A percentile compares a stretch with the other conserved stretches of the same genome.
Conservation (phyloP, 371 early-diverging fungal genomes). For the Syncephalis fuscata region DNA sequence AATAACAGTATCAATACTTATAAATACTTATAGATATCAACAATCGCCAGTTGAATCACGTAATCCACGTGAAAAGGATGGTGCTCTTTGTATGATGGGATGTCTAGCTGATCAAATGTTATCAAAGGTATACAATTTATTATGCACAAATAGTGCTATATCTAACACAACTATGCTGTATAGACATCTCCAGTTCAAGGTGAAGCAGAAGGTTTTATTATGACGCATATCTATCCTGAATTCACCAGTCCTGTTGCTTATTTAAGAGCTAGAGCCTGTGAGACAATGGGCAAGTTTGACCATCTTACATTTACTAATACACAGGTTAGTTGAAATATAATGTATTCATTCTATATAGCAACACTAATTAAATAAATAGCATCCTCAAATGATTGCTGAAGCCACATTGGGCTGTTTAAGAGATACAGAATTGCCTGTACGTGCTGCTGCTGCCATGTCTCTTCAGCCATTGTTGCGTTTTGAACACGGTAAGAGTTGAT, state of each 20-base stretch:
- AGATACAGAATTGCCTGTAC: slow-evolving; percentile 69
- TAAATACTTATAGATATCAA: slow-evolving; percentile 19
- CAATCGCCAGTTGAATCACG: slow-evolving; percentile 40
- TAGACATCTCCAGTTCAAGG: slow-evolving; percentile 34
- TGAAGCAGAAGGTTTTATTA: slow-evolving; percentile 65
- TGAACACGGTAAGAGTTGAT: slow-evolving; percentile 25
- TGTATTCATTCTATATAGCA: too few relatives aligned
- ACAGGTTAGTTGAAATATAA: too few relatives aligned
- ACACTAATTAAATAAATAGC: too few relatives aligned
- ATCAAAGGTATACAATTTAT: slow-evolving; percentile 9
- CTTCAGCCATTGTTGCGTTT: slow-evolving; percentile 58
- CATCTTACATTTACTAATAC: slow-evolving; percentile 15
- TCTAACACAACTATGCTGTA: too few relatives aligned
- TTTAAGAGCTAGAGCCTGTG: slow-evolving; percentile 49
- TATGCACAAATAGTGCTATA: too few relatives aligned
- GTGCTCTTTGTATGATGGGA: slow-evolving; percentile 71
- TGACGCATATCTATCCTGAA: slow-evolving; percentile 71
- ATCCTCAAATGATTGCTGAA: too few relatives aligned
- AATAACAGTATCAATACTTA: too few relatives aligned
- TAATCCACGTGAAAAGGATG: slow-evolving; percentile 67
- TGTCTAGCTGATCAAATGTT: slow-evolving; percentile 37
- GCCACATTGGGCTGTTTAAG: slow-evolving; percentile 38
- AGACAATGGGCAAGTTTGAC: slow-evolving; percentile 16
- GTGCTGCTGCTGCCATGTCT: slow-evolving; percentile 65
- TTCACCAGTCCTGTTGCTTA: slow-evolving; percentile 59